Percentiles rank a stretch among this genome's conserved stretches.
These are phyloP conservation scores for Calonectria pseudoturangicola DNA, from an alignment of 2,329 filamentous ascomycete species.

Conservation along the genomic window DNA sequence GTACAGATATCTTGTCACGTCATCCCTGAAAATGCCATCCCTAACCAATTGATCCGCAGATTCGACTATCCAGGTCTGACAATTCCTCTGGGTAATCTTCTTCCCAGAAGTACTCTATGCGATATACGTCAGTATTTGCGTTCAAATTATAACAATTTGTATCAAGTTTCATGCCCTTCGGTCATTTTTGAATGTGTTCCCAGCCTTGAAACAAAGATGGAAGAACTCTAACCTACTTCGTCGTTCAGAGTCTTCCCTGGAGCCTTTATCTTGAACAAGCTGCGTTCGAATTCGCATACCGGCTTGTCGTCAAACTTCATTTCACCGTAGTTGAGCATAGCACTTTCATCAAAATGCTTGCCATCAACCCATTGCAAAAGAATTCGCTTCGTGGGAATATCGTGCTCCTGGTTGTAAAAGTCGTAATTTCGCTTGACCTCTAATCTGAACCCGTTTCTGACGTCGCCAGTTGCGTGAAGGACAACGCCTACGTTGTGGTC, in stretches of 20 bases:
- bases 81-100: background rate
- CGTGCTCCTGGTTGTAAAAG: conserved; percentile 5
- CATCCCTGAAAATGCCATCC: background rate
- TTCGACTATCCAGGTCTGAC: conserved; percentile 9
- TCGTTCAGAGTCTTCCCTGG: conserved; percentile 7
- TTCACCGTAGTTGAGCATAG: background rate
- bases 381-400: background rate
- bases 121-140: background rate
- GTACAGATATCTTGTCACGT: background rate
- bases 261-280: background rate
- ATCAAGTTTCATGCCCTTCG: background rate
- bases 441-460: background rate
- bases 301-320: conserved; percentile 8
- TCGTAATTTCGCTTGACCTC: background rate
- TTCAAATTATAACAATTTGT: background rate
- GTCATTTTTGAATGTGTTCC: background rate
- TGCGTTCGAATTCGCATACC: background rate
- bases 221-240: background rate
- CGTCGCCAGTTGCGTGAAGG: background rate
- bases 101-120: background rate
- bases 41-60: background rate
- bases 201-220: too few species aligned
- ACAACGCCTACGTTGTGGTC: background rate
- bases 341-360: background rate
- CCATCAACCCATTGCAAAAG: background rate